Evolutionary conservation across 225 moss, liverwort and hornwort species (phyloP), one percentile per base, ranked within the genome.

Genomic region (Ulota crispa): DNA sequence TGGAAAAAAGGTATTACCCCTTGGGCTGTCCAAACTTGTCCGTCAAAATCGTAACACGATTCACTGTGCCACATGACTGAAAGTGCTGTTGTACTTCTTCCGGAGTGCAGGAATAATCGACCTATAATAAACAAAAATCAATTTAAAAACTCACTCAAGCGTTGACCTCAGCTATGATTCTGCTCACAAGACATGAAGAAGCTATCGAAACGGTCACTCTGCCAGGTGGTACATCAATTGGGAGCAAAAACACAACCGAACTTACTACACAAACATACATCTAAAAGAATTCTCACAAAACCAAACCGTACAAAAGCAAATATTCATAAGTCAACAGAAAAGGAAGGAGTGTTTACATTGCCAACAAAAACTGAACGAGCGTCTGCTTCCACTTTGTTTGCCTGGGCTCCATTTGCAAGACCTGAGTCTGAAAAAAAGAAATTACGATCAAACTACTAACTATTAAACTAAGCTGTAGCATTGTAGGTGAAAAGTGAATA

Each of bases 321-420:
- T 4, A 59, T 18, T 50, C 47, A 43, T 13, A 64, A 79, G 16
- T 0, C 0, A 50, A 32, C 45, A 73, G 57, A 23, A 65, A 14
- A 31, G 2, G 30, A 61, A 7, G 13, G 39, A 53, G 42, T 16
- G 15, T 13, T 63, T 91, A 95, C 95, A 86, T 95, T 95, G 79
- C 95, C 95, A 43, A 95, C 95, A 50, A 95, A 95, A 79, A 95
- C 95, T 63, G 95, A 95, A 71, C 95, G 93, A 41, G 92, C 95
- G 77, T 95, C 95, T 8, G 95, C 95, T 57, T 95, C 95, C 80
- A 93, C 95, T 72, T 91, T 88, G 23, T 90, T 94, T 12, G 90
- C 92, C 74, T 93, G 89, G 43, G 89, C 91, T 78, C 92, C 96
- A 55, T 92, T 92, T 43, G 93, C 77, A 79, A 91, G 85, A 27